Percentiles rank a stretch among this genome's conserved stretches.
Evolutionary conservation across 176 grass and related monocot genomes (phyloP).

Genomic region (Rhynchospora pubera): DNA sequence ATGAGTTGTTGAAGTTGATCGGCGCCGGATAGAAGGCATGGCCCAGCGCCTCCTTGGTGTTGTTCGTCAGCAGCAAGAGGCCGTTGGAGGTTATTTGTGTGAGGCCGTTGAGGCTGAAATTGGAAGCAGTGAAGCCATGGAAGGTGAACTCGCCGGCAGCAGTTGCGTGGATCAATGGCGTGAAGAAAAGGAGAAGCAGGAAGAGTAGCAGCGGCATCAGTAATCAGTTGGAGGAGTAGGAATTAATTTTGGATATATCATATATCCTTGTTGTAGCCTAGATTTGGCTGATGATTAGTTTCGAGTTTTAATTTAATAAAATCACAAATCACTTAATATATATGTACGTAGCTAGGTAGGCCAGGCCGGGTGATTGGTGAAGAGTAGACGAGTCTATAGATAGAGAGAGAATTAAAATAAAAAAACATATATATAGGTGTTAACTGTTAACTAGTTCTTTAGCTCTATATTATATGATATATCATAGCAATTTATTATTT

Average conservation of each 20-base stretch:
- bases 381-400: not conserved
- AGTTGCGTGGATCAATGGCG: not conserved
- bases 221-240: not conserved
- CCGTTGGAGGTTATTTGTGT: constrained; percentile 22
- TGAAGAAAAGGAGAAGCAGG: not conserved
- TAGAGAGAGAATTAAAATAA: too few species aligned
- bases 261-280: not conserved
- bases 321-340: too few species aligned
- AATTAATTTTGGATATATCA: not conserved
- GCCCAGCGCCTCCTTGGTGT: constrained; percentile 28
- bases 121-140: constrained; percentile 31
- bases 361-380: not conserved
- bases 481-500: too few species aligned
- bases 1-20: not conserved
- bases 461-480: too few species aligned
- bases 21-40: constrained; percentile 34
- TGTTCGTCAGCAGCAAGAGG: constrained; percentile 37
- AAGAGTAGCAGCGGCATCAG: not conserved
- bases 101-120: constrained; percentile 32
- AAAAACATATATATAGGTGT: too few species aligned
- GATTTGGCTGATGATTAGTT: not conserved
- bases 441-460: too few species aligned
- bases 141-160: constrained; percentile 14
- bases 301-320: too few species aligned
- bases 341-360: not conserved